phyloP scores from a whole-genome alignment of 495 filamentous ascomycete genomes.

The Penicillium angulare region DNA sequence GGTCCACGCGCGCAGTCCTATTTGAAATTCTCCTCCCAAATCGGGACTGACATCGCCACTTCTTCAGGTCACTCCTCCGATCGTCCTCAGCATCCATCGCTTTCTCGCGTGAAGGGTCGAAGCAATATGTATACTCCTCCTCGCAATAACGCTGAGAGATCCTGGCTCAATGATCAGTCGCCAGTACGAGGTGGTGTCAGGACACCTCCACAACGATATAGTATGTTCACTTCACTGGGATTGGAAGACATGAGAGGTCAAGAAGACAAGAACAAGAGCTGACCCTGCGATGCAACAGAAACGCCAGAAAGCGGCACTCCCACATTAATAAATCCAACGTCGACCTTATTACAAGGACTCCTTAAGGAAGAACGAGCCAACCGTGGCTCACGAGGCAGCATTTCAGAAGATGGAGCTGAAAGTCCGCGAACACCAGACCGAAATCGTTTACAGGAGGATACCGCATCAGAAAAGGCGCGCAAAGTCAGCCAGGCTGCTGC shows the following conservation, averaged over 20 bases:
- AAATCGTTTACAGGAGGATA: constrained; percentile 30
- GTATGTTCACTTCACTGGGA: constrained; percentile 9
- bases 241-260: neutral
- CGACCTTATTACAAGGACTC: constrained; percentile 44
- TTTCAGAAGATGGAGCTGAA: constrained; percentile 25
- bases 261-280: constrained; percentile 7
- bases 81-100: constrained; percentile 33
- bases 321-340: constrained; percentile 44
- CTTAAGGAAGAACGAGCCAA: constrained; percentile 48
- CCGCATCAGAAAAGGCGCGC: constrained; percentile 37
- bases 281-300: constrained; percentile 16
- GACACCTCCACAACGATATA: constrained; percentile 22
- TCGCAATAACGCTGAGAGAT: constrained; percentile 27
- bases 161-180: constrained; percentile 38
- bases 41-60: neutral
- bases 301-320: constrained; percentile 29
- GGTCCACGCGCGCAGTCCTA: constrained; percentile 6
- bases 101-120: constrained; percentile 38
- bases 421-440: constrained; percentile 32
- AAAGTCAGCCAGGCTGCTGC: constrained; percentile 25
- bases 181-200: constrained; percentile 14
- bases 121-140: constrained; percentile 40
- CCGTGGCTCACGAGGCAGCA: constrained; percentile 30
- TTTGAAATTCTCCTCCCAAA: neutral
- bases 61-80: constrained; percentile 21